Base-by-base conservation (phyloP, 176 grass and related monocot genomes). In the Alloteropsis semialata region DNA sequence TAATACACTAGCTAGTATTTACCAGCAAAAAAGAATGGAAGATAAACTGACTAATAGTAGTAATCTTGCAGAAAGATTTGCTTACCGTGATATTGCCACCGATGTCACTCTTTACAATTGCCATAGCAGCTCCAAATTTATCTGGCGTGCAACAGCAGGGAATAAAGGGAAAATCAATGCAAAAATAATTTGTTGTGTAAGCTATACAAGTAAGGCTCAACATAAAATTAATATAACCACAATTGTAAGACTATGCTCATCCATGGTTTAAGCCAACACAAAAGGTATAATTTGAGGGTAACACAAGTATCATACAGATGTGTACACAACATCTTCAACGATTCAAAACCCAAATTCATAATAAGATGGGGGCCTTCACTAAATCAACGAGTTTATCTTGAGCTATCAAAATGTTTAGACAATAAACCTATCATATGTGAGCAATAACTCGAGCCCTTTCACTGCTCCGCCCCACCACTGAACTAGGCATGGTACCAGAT, bases 111-210 rank as follows among this genome's bases (percentile, higher is more conserved):
- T 99, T 99, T 19, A 99, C 93, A 25, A 99, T 70, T 76, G 88
- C 28, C 97, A 99, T 94, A 63, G 97, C 93, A 89, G 85, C 89
- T 90, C 97, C 97, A 94, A 99, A 96, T 83, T 99, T 99, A 87
- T 96, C 93, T 99, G 65, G 50, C 61, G 38, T 59, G 46, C 24
- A 30, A 79, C 53, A 75, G 15, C 30, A 83, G 24, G 39, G 15
- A 58, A 60, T 21, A 88, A 83, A 55, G 11, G 22, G 10, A 19
- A 69, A 65, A 75, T 24, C 15, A 74, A 53, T 41, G 46, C n/a
- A 82, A 57, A 71, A 79, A n/a, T n/a, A n/a, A 18, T 61, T 34
- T 65, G 39, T 48, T 48, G n/a, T 77, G 62, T 81, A 50, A 50
- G 57, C 65, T 77, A 63, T n/a, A 77, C 13, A 36, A 76, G 27